These are phyloP conservation scores for Rubia peregrina DNA, from an alignment of 305 asterid species.

Conservation along the genomic window DNA sequence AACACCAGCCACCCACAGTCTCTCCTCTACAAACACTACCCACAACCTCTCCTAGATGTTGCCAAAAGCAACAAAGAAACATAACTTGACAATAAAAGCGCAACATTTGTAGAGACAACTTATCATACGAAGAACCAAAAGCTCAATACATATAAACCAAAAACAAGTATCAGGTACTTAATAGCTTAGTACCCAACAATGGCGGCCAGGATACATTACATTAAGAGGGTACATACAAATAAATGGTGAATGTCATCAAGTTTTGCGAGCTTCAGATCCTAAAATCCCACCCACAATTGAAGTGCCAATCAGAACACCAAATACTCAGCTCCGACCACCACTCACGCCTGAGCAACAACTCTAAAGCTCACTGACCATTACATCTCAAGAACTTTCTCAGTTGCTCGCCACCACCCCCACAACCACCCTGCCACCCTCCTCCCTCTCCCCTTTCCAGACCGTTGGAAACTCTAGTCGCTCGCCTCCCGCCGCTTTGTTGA, in stretches of 20 bases:
- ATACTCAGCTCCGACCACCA: slow-evolving; percentile 60
- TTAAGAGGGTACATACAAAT: not conserved
- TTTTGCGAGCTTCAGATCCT: slow-evolving; percentile 73
- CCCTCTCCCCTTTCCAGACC: too few relatives aligned
- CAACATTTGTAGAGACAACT: not conserved
- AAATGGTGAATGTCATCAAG: slow-evolving; percentile 23
- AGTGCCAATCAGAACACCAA: slow-evolving; percentile 57
- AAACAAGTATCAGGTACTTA: not conserved
- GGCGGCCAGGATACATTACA: not conserved
- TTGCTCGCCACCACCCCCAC: too few relatives aligned
- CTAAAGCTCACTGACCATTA: slow-evolving; percentile 47
- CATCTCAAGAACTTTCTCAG: too few relatives aligned
- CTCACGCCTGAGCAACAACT: slow-evolving; percentile 69
- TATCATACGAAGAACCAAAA: not conserved
- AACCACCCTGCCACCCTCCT: too few relatives aligned
- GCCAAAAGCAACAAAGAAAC: too few relatives aligned
- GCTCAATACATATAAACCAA: not conserved
- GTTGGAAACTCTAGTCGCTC: too few relatives aligned
- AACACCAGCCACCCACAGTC: too few relatives aligned
- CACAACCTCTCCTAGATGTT: too few relatives aligned
- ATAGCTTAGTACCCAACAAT: not conserved
- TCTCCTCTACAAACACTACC: too few relatives aligned
- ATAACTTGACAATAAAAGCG: not conserved
- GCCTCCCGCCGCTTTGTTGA: too few relatives aligned
- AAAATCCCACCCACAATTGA: slow-evolving; percentile 68